Conservation (phyloP, 495 filamentous ascomycete species). For the Penicillium canariense region DNA sequence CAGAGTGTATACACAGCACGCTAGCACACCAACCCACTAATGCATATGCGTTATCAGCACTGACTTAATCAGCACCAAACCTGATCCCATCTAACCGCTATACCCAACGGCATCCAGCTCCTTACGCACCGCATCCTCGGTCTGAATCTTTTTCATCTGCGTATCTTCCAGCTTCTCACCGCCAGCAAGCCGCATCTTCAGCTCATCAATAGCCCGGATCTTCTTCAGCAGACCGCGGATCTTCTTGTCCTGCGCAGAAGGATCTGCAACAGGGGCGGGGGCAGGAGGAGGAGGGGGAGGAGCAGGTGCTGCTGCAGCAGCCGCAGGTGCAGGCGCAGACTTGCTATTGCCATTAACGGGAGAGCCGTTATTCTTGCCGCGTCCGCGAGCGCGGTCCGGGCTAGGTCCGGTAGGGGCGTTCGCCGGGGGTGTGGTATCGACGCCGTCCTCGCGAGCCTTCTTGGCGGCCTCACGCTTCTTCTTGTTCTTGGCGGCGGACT, state of each 20-base stretch:
- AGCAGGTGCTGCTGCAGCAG: background rate
- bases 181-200: conserved; percentile 90
- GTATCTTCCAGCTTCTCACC: conserved; percentile 98
- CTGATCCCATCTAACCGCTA: conserved; percentile 44
- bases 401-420: conserved; percentile 63
- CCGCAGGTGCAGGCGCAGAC: conserved; percentile 13
- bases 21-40: background rate
- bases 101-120: conserved; percentile 70
- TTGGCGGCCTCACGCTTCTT: conserved; percentile 93
- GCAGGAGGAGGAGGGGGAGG: conserved; percentile 22
- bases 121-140: conserved; percentile 75
- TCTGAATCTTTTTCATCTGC: conserved; percentile 96
- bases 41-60: no score
- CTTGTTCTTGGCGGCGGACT: conserved; percentile 93
- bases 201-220: conserved; percentile 92
- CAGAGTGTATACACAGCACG: background rate
- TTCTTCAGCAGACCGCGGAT: conserved; percentile 90
- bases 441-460: conserved; percentile 77
- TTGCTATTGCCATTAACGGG: conserved; percentile 21
- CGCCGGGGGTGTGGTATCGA: conserved; percentile 47
- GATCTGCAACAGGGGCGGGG: conserved; percentile 22
- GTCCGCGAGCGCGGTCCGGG: conserved; percentile 33
- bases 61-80: background rate
- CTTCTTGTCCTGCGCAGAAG: conserved; percentile 75
- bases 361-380: conserved; percentile 40